Evolutionary conservation across 257 asterid species (phyloP), one percentile per base, ranked within the genome.

Genomic region (Linderniella brevidens): DNA sequence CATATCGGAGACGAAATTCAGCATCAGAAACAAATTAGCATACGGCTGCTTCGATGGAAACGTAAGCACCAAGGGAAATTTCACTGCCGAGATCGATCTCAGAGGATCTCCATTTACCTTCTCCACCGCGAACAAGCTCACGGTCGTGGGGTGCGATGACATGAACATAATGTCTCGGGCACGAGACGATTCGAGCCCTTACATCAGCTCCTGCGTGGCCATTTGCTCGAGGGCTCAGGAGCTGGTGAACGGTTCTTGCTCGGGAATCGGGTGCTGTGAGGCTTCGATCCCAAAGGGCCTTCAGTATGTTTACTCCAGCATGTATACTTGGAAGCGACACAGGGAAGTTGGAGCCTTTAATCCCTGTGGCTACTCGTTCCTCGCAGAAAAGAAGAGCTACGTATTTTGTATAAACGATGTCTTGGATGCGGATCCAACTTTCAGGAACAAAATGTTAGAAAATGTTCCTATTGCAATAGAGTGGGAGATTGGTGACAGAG

Each of bases 211-310:
- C 9, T 69, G 76, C 32, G 56, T 56, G 0, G 63, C 69, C 3
- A 19, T 61, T 3, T 65, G 77, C 62, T 55, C 55, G 3, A 58
- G 56, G 25, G 56, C 59, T 0, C 56, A 61, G 13, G 67, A 69
- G 40, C 46, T 65, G 19, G 38, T 45, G 9, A 37, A 55, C n/a
- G 72, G 69, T 8, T 43, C 54, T 1, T 69, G 76, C 15, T 40
- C 72, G 9, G 76, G 76, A 18, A 64, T 61, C 6, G 72, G 76
- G 0, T 69, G 76, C 48, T 69, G 76, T 56, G 62, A 70, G 49
- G 17, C 70, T 45, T 62, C 77, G 46, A 58, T 70, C 4, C 66
- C 66, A 4, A 57, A 58, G 67, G 70, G 73, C 5, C 41, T 68
- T 10, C 58, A 44, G 39, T 59, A 48, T 16, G 9, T 59, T 3